A percentile compares a stretch with the other conserved stretches of the same genome.
phyloP scores from a whole-genome alignment of 495 filamentous ascomycete genomes.

The Lepidopterella palustris region DNA sequence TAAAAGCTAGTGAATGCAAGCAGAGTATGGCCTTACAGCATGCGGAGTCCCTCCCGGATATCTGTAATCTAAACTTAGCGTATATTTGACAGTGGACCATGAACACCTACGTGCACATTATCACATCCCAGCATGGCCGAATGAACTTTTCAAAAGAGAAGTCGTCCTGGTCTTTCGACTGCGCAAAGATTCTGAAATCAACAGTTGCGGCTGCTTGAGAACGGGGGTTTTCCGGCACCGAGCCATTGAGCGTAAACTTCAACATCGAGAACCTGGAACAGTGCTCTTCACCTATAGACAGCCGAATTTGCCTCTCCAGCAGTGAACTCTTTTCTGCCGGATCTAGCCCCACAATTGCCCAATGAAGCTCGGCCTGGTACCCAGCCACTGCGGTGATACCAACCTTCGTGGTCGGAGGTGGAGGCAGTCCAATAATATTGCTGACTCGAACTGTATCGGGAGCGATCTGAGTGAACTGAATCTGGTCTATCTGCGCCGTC shows the following conservation, averaged over 20 bases:
- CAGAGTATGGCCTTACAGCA: too few relatives aligned
- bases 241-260: conserved; percentile 12
- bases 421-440: conserved; percentile 9
- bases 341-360: conserved; percentile 17
- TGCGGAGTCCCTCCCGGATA: too few relatives aligned
- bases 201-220: conserved; percentile 19
- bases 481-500: conserved; percentile 15
- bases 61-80: too few relatives aligned
- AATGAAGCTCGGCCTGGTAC: conserved; percentile 20
- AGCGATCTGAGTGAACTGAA: conserved; percentile 12
- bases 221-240: conserved; percentile 13
- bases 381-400: conserved; percentile 21
- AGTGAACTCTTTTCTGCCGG: conserved; percentile 21
- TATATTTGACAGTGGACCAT: too few relatives aligned
- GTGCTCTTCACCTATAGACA: conserved; percentile 13
- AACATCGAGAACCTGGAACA: conserved; percentile 10
- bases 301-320: conserved; percentile 13
- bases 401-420: conserved; percentile 22
- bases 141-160: conserved; percentile 13
- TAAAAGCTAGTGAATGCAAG: conserved; percentile 17
- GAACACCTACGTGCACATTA: too few relatives aligned
- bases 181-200: conserved; percentile 19
- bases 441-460: conserved; percentile 13
- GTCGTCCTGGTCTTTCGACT: conserved; percentile 7
- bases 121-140: conserved; percentile 8